phyloP scores from a whole-genome alignment of 805 yeast genomes.

The Vanderwaltozyma yarrowii region DNA sequence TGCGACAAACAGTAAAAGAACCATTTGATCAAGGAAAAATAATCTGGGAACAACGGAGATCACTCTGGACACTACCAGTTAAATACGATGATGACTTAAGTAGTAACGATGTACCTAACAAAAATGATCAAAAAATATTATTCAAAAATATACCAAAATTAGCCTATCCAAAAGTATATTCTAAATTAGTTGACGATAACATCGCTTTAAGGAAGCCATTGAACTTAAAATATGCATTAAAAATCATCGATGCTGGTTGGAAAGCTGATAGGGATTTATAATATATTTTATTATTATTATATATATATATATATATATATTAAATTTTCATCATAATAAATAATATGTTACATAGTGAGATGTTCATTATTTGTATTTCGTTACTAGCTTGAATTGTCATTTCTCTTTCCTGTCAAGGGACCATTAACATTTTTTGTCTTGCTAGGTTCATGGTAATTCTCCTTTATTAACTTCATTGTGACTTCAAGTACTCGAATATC shows the following conservation, averaged over 20 bases:
- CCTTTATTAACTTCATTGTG: slow-evolving; percentile 33
- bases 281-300: too few species aligned
- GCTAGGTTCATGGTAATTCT: too few species aligned
- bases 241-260: slow-evolving; percentile 80
- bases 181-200: slow-evolving; percentile 57
- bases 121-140: not conserved
- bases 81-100: not conserved
- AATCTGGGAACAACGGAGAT: slow-evolving; percentile 62
- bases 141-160: not conserved
- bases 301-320: too few species aligned
- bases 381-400: too few species aligned
- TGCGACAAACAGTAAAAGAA: slow-evolving; percentile 25
- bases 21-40: slow-evolving; percentile 44
- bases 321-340: too few species aligned
- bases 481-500: slow-evolving; percentile 61
- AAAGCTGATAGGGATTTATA: slow-evolving; percentile 5
- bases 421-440: too few species aligned
- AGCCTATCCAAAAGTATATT: slow-evolving; percentile 49
- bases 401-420: too few species aligned
- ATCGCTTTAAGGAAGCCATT: slow-evolving; percentile 59
- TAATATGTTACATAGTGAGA: too few species aligned
- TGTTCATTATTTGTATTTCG: too few species aligned
- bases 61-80: slow-evolving; percentile 49
- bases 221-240: slow-evolving; percentile 61
- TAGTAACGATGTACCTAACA: too few species aligned